Conservation (phyloP, 768 basidiomycete genomes). For the Trametes gibbosa region DNA sequence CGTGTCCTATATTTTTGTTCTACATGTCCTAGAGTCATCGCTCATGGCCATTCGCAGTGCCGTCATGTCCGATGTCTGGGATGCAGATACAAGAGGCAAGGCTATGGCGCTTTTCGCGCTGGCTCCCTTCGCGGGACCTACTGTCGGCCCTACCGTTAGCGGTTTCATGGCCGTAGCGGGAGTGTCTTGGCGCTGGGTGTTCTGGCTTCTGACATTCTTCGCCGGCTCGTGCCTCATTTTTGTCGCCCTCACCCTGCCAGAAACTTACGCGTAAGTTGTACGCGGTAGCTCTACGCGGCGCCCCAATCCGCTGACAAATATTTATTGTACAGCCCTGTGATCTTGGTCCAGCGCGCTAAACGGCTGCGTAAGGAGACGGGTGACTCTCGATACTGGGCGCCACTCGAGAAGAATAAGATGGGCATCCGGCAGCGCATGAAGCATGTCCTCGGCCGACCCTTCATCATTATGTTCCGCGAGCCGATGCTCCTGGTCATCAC, state of each 20-base stretch:
- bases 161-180: constrained; percentile 38
- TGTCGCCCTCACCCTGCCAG: constrained; percentile 59
- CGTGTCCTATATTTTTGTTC: constrained; percentile 14
- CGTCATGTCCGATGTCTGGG: constrained; percentile 50
- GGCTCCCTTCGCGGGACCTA: constrained; percentile 61
- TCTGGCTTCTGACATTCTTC: constrained; percentile 62
- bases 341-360: constrained; percentile 53
- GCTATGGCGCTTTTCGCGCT: constrained; percentile 55
- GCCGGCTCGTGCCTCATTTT: constrained; percentile 49
- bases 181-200: constrained; percentile 64
- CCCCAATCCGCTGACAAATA: neutral
- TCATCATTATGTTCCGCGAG: constrained; percentile 61
- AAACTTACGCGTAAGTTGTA: constrained; percentile 48
- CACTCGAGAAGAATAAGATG: constrained; percentile 44
- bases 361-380: constrained; percentile 50
- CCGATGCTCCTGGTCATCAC: constrained; percentile 63
- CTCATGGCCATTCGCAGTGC: constrained; percentile 24
- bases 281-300: too few relatives aligned
- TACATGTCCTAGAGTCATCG: neutral
- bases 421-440: constrained; percentile 43
- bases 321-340: constrained; percentile 40
- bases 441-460: constrained; percentile 53
- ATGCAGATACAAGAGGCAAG: constrained; percentile 55
- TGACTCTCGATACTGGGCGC: constrained; percentile 51
- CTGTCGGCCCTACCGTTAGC: constrained; percentile 33